A percentile compares a stretch with the other conserved stretches of the same genome.
phyloP scores from a whole-genome alignment of 768 basidiomycete species.

The Boletus vermiculosoides region DNA sequence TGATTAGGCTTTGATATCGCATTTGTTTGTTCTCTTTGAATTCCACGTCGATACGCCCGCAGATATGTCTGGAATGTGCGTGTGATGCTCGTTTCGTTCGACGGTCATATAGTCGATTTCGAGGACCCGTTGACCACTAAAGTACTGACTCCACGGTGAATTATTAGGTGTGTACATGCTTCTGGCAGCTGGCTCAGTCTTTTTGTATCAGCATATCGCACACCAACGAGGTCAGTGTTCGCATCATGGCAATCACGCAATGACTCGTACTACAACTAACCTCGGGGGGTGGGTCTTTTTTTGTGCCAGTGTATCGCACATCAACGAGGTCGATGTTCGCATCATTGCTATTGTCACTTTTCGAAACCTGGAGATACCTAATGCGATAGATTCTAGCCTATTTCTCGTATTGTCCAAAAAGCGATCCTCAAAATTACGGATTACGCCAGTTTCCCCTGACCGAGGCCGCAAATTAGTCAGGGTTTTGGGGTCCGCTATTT shows the following conservation, averaged over 20 bases:
- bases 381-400: background rate
- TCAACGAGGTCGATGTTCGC: background rate
- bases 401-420: background rate
- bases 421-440: background rate
- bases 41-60: background rate
- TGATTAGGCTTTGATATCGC: slow-evolving; percentile 3
- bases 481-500: background rate
- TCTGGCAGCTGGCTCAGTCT: background rate
- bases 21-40: slow-evolving; percentile 2
- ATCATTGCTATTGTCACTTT: too few relatives aligned
- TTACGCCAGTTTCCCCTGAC: background rate
- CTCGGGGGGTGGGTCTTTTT: background rate
- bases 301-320: background rate
- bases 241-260: too few relatives aligned
- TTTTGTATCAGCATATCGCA: background rate
- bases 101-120: background rate
- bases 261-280: too few relatives aligned
- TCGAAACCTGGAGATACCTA: background rate
- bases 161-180: background rate
- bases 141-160: background rate
- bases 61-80: background rate
- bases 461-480: background rate
- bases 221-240: background rate
- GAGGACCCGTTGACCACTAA: too few relatives aligned
- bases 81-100: background rate